Percentiles rank a stretch among this genome's conserved stretches.
These are phyloP conservation scores for Echeveria elegans DNA, from an alignment of 164 flowering plant species.

Conservation along the genomic window DNA sequence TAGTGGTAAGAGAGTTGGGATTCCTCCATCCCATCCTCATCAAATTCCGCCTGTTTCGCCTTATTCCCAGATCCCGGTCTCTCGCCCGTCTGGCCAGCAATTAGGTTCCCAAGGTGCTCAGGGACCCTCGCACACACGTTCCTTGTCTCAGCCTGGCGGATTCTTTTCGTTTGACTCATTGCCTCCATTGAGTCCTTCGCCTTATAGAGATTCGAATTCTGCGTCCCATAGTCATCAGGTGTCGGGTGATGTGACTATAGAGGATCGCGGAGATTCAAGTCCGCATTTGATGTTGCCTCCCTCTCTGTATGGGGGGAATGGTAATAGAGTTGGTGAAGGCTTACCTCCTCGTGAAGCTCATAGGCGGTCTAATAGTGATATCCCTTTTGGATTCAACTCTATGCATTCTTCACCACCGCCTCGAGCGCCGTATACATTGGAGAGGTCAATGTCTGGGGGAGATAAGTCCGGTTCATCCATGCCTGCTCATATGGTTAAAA, in stretches of 20 bases:
- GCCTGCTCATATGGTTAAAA: not conserved
- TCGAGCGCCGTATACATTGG: not conserved
- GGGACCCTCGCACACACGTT: not conserved
- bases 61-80: not conserved
- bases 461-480: not conserved
- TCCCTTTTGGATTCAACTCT: constrained; percentile 6
- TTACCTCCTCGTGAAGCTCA: constrained; percentile 9
- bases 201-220: constrained; percentile 4
- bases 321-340: not conserved
- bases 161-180: constrained; percentile 1
- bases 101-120: not conserved
- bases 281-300: not conserved
- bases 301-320: not conserved
- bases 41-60: constrained; percentile 6
- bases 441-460: not conserved
- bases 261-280: not conserved
- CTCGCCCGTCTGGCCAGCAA: not conserved
- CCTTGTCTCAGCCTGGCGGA: constrained; percentile 3
- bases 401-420: not conserved
- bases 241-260: constrained; percentile 6
- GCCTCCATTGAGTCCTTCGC: constrained; percentile 7
- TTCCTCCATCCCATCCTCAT: constrained; percentile 7
- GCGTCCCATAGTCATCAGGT: not conserved
- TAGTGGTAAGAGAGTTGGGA: constrained; percentile 3
- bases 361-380: constrained; percentile 10